Base-by-base conservation (phyloP, 441 rosid species). In the Metrosideros polymorpha region DNA sequence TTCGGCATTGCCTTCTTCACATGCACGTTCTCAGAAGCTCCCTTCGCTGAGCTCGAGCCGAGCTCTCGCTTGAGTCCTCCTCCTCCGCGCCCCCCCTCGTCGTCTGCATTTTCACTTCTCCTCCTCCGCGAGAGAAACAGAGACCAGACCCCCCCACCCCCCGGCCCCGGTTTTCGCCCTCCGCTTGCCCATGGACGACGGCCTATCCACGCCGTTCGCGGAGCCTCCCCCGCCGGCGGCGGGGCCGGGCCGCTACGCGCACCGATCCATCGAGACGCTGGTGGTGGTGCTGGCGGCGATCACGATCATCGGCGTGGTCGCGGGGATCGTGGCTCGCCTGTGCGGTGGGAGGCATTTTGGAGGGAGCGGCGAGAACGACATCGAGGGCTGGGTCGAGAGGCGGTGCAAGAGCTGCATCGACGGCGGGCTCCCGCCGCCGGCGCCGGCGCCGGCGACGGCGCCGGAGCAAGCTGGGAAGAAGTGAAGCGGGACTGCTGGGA, bases 321-420 rank as follows among this genome's bases (percentile, higher is more conserved):
- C 98, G 10, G 98, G 99, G 45, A 90, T 95, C 59, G 79, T 97
- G 27, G 97, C 98, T 61, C 89, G 98, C 49, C 82, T 97, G 3
- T 97, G 98, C 84, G 97, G 98, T 0, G 98, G 98, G 49, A 87
- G 95, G 79, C 97, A 94, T 91, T 90, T 93, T 83, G 95, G 95
- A 57, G 91, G 92, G 61, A 90, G 92, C 63, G 97, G 98, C 49
- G 98, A 96, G 91, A 91, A 92, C 75, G 97, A 97, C 90, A 91
- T 95, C 10, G 99, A 97, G 93, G 99, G 99, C 45, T 97, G 98
- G 98, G 92, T 96, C 25, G 98, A 96, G 89, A 93, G 89, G 45
- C 95, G 89, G 89, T 97, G 99, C 83, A 91, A 97, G 88, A 97
- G 91, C 89, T 97, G 99, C 92, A 93, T 96, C 47, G 99, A 97